Evolutionary conservation across 768 basidiomycete genomes (phyloP), one percentile per base, ranked within the genome.

Genomic region (Mycena vulgaris): DNA sequence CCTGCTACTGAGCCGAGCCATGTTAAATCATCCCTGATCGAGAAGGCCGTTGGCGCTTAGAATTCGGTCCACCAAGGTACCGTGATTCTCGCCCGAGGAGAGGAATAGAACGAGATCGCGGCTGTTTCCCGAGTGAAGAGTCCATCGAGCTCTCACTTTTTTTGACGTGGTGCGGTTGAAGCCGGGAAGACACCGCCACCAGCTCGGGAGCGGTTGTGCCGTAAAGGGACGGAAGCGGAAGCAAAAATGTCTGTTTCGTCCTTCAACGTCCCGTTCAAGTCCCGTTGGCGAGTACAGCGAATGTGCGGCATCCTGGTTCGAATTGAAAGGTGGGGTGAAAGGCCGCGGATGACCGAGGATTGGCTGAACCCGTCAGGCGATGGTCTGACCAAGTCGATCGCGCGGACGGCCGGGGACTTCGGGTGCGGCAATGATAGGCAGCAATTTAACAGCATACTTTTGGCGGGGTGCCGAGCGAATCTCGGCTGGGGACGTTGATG

Each of bases 321-420:
- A 21, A 27, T 27, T 5, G 42, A 45, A 45, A 45, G 10, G 42
- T 9, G 17, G 9, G 42, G 19, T 19, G 25, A 49, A 53, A 42
- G 19, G 4, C 63, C 64, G 51, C 55, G 56, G 64, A 51, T 10
- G 30, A 8, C 64, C 56, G 64, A 57, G 56, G 56, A 21, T 28
- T 16, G n/a, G 3, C 37, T 21, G 23, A 27, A 31, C 21, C 9
- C 6, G n/a, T 53, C 14, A 13, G 3, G n/a, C 39, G 33, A 35
- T 30, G 31, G 33, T 39, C 61, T n/a, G n/a, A n/a, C n/a, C n/a
- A n/a, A n/a, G n/a, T 40, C n/a, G 33, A 55, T 55, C 19, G 30
- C 52, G 7, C 30, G 49, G 23, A 28, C 27, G 8, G 9, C 27
- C 21, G 53, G 27, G 31, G 2, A 25, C 8, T 1, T 7, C 21